A percentile compares a stretch with the other conserved stretches of the same genome.
These are phyloP conservation scores for Leccinum disarticulatum DNA, from an alignment of 768 basidiomycete genomes.

Conservation along the genomic window DNA sequence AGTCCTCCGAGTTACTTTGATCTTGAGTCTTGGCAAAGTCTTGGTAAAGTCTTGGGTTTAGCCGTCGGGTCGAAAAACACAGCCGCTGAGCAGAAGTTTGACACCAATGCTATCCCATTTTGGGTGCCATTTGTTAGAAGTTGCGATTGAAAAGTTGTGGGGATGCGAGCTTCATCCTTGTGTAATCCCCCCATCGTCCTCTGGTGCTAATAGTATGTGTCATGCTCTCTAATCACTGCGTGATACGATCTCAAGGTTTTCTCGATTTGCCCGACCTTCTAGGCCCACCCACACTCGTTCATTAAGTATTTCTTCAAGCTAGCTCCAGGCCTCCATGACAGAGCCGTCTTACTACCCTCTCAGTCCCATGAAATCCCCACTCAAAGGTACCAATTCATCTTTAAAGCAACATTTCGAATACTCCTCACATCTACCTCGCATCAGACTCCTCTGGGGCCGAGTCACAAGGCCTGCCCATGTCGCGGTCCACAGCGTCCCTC, in stretches of 20 bases:
- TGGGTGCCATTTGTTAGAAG: not conserved
- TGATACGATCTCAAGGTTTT: not conserved
- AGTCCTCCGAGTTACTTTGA: not conserved
- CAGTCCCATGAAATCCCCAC: slow-evolving; percentile 4
- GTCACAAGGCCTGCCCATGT: not conserved
- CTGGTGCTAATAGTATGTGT: not conserved
- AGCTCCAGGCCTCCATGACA: slow-evolving; percentile 10
- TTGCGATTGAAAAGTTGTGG: not conserved
- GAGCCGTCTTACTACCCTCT: slow-evolving; percentile 24
- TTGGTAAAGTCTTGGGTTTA: not conserved
- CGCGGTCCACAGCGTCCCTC: slow-evolving; percentile 6
- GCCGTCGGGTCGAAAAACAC: not conserved
- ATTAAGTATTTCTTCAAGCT: not conserved
- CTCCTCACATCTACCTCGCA: not conserved
- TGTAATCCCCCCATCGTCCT: not conserved
- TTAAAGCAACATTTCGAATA: not conserved
- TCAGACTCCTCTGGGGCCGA: not conserved
- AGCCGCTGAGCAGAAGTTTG: not conserved
- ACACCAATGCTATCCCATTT: not conserved
- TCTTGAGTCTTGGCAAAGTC: not conserved
- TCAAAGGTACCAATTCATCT: not conserved
- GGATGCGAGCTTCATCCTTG: not conserved
- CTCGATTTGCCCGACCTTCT: not conserved
- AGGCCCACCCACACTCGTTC: slow-evolving; percentile 13
- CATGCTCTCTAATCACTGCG: not conserved